Evolutionary conservation across 2,329 filamentous ascomycete genomes (phyloP).

Genomic region (Colletotrichum liaoningense): DNA sequence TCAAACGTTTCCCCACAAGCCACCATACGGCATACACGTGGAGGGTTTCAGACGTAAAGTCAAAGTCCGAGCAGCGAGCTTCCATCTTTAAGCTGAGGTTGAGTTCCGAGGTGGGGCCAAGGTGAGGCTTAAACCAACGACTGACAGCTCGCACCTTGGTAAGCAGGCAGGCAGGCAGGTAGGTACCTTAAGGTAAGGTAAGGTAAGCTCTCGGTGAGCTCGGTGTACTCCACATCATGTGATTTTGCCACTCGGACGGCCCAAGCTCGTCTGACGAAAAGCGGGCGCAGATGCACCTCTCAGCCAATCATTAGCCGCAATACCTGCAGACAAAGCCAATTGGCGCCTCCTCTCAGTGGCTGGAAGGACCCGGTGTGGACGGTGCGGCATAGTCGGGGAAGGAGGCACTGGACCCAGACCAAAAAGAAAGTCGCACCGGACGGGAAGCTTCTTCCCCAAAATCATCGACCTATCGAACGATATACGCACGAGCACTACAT

Average conservation of each 20-base stretch:
- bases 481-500: conserved; percentile 33
- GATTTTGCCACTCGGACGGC: conserved; percentile 17
- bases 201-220: conserved; percentile 16
- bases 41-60: conserved; percentile 12
- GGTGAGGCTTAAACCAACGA: conserved; percentile 26
- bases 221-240: conserved; percentile 35
- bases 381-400: conserved; percentile 5
- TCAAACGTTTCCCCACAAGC: background rate
- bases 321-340: conserved; percentile 11
- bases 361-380: conserved; percentile 18
- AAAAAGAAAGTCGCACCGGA: conserved; percentile 29
- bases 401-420: background rate
- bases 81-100: background rate
- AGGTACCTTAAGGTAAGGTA: no score
- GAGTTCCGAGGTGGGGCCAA: conserved; percentile 22
- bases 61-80: background rate
- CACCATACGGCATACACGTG: background rate
- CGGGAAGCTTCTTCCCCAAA: conserved; percentile 31
- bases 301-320: conserved; percentile 2
- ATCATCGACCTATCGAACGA: conserved; percentile 35
- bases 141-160: conserved; percentile 6
- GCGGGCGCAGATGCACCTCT: conserved; percentile 2
- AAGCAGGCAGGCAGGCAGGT: no score
- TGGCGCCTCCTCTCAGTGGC: conserved; percentile 24
- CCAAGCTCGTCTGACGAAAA: conserved; percentile 30